Evolutionary conservation across 2,329 filamentous ascomycete genomes (phyloP), one percentile per base, ranked within the genome.

Genomic region (Epichloe festucae): DNA sequence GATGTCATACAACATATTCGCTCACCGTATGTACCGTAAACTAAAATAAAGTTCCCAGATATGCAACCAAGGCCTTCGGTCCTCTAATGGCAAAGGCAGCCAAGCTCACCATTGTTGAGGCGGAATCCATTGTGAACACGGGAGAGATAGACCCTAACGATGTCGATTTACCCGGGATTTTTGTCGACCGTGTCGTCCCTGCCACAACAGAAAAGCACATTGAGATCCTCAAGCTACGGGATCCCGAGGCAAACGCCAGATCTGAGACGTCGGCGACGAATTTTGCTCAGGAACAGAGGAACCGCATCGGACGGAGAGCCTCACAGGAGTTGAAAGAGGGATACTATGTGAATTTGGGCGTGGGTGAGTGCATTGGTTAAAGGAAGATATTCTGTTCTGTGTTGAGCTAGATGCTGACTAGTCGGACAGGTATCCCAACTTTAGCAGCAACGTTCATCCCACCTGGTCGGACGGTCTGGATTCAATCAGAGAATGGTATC

Each of bases 401-500:
- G 48, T 36, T 3, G 3, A 5, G 23, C 19, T 34, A 11, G 5
- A 34, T 19, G 35, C 50, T 52, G n/a, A 45, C 27, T 31, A 21
- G 5, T 31, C n/a, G 45, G 27, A 11, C 38, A 57, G 78, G 87
- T n/a, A 89, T 95, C 65, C 89, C 88, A 0, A 94, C 88, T 14
- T 73, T 93, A n/a, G 87, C 88, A 1, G 86, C 87, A 0, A 85
- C 82, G 0, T 89, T 87, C 64, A 69, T 94, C 6, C 80, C 85
- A 1, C 66, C 77, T 0, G 78, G 77, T 48, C 76, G 81, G 15
- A 80, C 84, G 54, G 88, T 95, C 34, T 89, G 87, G 79, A 77
- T 94, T 43, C 88, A 94, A 65, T 88, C 84, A 0, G 88, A 94
- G 70, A 94, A 94, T 66, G 88, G 88, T 11, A 85, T 94, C 52